A percentile compares a stretch with the other conserved stretches of the same genome.
These are phyloP conservation scores for Talaromyces rugulosus DNA, from an alignment of 2,329 filamentous ascomycete species.

Conservation along the genomic window DNA sequence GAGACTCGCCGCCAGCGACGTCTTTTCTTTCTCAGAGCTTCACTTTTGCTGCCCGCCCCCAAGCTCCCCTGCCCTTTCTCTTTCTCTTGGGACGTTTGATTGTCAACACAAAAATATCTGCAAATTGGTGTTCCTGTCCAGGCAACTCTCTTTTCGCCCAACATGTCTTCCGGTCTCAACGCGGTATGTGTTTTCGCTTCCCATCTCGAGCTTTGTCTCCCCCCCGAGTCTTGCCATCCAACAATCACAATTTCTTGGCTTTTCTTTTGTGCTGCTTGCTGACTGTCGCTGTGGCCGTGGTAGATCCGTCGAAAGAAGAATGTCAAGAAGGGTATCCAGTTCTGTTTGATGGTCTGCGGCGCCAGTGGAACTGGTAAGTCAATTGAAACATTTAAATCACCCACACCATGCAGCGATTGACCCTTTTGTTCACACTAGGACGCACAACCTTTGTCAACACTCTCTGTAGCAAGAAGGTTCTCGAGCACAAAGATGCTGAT, in stretches of 20 bases:
- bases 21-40: slow-evolving; percentile 15
- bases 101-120: background rate
- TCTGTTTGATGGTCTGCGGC: slow-evolving; percentile 99
- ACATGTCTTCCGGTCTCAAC: slow-evolving; percentile 52
- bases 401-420: background rate
- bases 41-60: slow-evolving; percentile 16
- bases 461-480: slow-evolving; percentile 89
- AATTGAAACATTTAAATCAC: background rate
- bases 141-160: slow-evolving; percentile 20
- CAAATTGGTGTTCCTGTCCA: background rate
- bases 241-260: background rate
- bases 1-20: slow-evolving; percentile 15
- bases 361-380: slow-evolving; percentile 90
- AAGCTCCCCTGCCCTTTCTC: slow-evolving; percentile 13
- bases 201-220: slow-evolving; percentile 14
- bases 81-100: slow-evolving; percentile 17
- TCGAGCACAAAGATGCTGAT: slow-evolving; percentile 87
- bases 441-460: slow-evolving; percentile 99
- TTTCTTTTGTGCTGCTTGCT: background rate
- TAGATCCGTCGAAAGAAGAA: slow-evolving; percentile 99
- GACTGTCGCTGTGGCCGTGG: slow-evolving; percentile 16
- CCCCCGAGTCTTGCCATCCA: slow-evolving; percentile 9
- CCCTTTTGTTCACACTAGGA: slow-evolving; percentile 49
- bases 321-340: slow-evolving; percentile 99
- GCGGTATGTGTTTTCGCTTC: slow-evolving; percentile 43